These are phyloP conservation scores for Corniculantispora saksenae DNA, from an alignment of 2,329 filamentous ascomycete species.

Conservation along the genomic window DNA sequence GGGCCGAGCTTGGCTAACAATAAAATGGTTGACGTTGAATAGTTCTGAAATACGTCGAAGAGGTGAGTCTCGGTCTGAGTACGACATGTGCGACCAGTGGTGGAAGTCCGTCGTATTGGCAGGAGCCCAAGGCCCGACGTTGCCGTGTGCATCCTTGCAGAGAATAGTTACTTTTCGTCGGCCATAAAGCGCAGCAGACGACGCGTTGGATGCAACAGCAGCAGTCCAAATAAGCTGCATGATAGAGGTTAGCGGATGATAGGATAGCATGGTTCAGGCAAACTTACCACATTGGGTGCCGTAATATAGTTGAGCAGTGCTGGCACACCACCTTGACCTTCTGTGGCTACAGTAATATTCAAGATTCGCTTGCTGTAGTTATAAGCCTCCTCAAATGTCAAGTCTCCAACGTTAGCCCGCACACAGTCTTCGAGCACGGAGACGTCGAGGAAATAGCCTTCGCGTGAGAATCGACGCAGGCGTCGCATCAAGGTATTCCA, in stretches of 20 bases:
- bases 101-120: conserved; percentile 62
- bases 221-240: conserved; percentile 75
- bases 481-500: conserved; percentile 66
- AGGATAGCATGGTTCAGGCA: neutral
- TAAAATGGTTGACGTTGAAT: conserved; percentile 94
- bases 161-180: conserved; percentile 65
- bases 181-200: conserved; percentile 64
- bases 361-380: conserved; percentile 80
- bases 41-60: conserved; percentile 75
- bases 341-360: conserved; percentile 87
- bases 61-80: conserved; percentile 64
- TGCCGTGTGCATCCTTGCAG: conserved; percentile 74
- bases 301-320: conserved; percentile 90
- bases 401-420: conserved; percentile 78
- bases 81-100: conserved; percentile 67
- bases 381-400: conserved; percentile 94
- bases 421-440: conserved; percentile 82
- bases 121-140: conserved; percentile 73
- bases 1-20: conserved; percentile 87
- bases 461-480: conserved; percentile 65
- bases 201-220: conserved; percentile 73
- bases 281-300: conserved; percentile 83
- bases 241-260: neutral
- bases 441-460: conserved; percentile 84
- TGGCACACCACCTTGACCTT: conserved; percentile 72